Conservation (phyloP, 495 filamentous ascomycete genomes). For the Aspergillus homomorphus region DNA sequence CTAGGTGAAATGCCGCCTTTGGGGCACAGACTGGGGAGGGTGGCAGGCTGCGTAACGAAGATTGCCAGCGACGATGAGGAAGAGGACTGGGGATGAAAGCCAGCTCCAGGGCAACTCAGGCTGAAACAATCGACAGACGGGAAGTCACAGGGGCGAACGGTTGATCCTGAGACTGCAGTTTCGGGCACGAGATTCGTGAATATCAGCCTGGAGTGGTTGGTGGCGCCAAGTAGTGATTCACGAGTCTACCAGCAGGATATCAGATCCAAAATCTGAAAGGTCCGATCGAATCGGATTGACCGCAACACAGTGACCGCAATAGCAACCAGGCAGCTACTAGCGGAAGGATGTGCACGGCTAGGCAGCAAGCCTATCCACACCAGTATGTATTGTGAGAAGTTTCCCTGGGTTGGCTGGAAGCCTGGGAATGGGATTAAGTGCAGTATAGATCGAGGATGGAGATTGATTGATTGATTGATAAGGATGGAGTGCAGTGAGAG, state of each 20-base stretch:
- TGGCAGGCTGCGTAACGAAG: neutral
- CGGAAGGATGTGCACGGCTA: neutral
- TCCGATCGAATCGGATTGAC: neutral
- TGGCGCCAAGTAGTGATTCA: neutral
- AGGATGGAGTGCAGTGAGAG: neutral
- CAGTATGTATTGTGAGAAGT: too few relatives aligned
- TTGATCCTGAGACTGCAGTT: neutral
- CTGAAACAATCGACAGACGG: conserved; percentile 1
- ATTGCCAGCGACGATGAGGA: neutral
- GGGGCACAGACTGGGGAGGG: neutral
- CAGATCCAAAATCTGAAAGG: neutral
- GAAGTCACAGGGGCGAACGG: neutral
- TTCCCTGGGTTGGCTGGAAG: too few relatives aligned
- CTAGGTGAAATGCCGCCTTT: too few relatives aligned
- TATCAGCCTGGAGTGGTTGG: neutral
- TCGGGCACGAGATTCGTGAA: neutral
- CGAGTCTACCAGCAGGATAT: neutral
- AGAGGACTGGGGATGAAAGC: neutral
- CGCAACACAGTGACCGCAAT: neutral
- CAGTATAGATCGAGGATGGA: neutral
- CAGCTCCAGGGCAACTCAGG: neutral
- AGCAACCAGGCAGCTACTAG: neutral
- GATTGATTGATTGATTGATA: neutral
- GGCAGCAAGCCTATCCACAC: neutral
- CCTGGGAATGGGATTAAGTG: too few relatives aligned